Percentiles rank a stretch among this genome's conserved stretches.
phyloP scores from a whole-genome alignment of 1,139 yeast species.

The Wickerhamiella pararugosa region DNA sequence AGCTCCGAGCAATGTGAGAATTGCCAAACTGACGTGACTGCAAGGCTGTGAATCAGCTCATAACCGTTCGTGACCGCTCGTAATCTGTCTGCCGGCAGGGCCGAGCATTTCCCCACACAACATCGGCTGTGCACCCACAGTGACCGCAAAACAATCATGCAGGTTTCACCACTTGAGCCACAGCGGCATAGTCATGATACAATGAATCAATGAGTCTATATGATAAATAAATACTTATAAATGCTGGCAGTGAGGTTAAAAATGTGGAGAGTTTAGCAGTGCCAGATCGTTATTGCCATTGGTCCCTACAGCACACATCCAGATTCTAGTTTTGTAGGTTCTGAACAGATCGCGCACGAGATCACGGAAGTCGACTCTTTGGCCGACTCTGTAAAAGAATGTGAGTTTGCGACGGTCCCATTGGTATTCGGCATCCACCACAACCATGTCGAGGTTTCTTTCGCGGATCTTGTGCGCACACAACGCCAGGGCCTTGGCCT shows the following conservation, averaged over 20 bases:
- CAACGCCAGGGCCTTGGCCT: constrained; percentile 53
- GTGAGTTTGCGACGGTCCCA: constrained; percentile 89
- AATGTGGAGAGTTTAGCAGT: background rate
- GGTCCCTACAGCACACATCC: constrained; percentile 72
- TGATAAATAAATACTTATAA: background rate
- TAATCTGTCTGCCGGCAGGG: too few relatives aligned
- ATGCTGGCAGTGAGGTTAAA: background rate
- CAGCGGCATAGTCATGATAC: too few relatives aligned
- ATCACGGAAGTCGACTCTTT: constrained; percentile 83
- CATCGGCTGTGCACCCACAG: too few relatives aligned
- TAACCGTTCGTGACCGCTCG: too few relatives aligned
- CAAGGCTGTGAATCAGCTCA: too few relatives aligned
- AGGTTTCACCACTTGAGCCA: too few relatives aligned
- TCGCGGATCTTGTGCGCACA: constrained; percentile 44
- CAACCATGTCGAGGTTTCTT: constrained; percentile 32
- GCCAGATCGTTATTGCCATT: background rate
- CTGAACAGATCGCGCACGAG: constrained; percentile 84
- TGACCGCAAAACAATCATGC: too few relatives aligned
- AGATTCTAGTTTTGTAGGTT: constrained; percentile 87
- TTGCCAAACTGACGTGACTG: too few relatives aligned
- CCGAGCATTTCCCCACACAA: too few relatives aligned
- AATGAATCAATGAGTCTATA: too few relatives aligned
- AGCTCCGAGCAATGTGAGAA: too few relatives aligned
- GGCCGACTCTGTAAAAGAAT: constrained; percentile 70
- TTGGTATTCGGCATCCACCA: constrained; percentile 77